These are phyloP conservation scores for Alternaria sp. DNA, from an alignment of 2,329 filamentous ascomycete species.

Conservation along the genomic window DNA sequence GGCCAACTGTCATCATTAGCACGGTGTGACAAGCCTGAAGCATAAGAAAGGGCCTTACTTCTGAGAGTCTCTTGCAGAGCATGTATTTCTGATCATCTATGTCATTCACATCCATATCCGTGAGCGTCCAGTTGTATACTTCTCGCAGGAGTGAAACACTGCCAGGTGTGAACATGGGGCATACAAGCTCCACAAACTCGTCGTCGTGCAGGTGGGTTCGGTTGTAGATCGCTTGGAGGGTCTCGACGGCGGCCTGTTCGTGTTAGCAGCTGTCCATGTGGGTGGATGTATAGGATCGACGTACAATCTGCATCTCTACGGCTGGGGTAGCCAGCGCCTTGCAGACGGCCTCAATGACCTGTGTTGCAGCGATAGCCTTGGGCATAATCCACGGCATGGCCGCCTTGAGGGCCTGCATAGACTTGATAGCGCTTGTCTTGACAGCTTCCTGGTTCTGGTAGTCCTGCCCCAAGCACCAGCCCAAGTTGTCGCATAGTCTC, in stretches of 20 bases:
- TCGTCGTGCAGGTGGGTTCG: slow-evolving; percentile 75
- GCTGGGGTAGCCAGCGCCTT: slow-evolving; percentile 47
- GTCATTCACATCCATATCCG: slow-evolving; percentile 79
- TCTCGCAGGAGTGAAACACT: slow-evolving; percentile 74
- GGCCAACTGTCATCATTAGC: slow-evolving; percentile 66
- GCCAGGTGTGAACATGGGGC: slow-evolving; percentile 76
- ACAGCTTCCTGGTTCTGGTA: slow-evolving; percentile 70
- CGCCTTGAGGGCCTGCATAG: slow-evolving; percentile 77
- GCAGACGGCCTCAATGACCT: slow-evolving; percentile 48
- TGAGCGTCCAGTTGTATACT: slow-evolving; percentile 79
- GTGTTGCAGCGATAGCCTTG: slow-evolving; percentile 71
- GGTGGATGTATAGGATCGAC: neutral
- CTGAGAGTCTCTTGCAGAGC: slow-evolving; percentile 90
- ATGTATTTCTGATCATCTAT: slow-evolving; percentile 92
- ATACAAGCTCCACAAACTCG: slow-evolving; percentile 79
- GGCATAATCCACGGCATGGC: slow-evolving; percentile 88
- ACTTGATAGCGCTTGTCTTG: slow-evolving; percentile 74
- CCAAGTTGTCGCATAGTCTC: slow-evolving; percentile 76
- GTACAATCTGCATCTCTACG: slow-evolving; percentile 45
- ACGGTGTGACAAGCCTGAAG: slow-evolving; percentile 7
- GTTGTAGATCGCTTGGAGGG: slow-evolving; percentile 81
- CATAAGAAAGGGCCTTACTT: slow-evolving; percentile 62
- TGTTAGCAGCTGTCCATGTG: slow-evolving; percentile 21
- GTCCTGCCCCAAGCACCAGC: slow-evolving; percentile 72
- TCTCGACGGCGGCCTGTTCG: slow-evolving; percentile 69